Evolutionary conservation across 495 filamentous ascomycete species (phyloP), one percentile per base, ranked within the genome.

Genomic region (Penicillium canescens): DNA sequence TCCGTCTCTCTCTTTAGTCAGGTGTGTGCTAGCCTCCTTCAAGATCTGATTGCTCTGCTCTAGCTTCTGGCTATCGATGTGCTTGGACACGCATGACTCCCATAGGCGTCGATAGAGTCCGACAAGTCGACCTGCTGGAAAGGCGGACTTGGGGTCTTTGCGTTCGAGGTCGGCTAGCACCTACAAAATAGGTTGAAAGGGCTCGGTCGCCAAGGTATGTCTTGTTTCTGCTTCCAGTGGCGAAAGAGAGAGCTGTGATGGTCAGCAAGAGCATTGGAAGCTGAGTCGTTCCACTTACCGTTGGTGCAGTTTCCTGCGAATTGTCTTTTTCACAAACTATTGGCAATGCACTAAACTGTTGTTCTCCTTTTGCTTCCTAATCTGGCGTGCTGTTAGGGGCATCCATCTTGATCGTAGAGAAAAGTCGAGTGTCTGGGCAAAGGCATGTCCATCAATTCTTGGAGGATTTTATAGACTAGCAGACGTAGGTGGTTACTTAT

Each of bases 1-100:
- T 9, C 16, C 11, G 13, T 54, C 51, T 7, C 51, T 54, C 43
- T 54, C 35, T 37, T 26, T 26, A n/a, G 28, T 43, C 36, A 48
- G 52, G 23, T 55, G 20, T 11, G 16, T 20, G 16, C 24, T 9
- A 50, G 46, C 40, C 10, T 50, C 26, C 34, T 50, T 49, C 14
- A 55, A 28, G 11, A 13, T 10, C 6, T 18, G 21, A 24, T 55
- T 55, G 21, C n/a, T 8, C 9, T 50, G 16, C 14, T 43, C 33
- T 12, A 48, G 28, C 2, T 42, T 55, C 37, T 55, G 6, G 38
- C 31, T 24, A 41, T 55, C 44, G 39, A 35, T 24, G n/a, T 44
- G 45, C 18, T 55, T 49, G 35, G 37, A 33, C 31, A 48, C 35
- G 23, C 34, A 48, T 1, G 46, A 48, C n/a, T 48, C 46, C 23